phyloP scores from a whole-genome alignment of 495 filamentous ascomycete genomes.

The Penicillium angulare region DNA sequence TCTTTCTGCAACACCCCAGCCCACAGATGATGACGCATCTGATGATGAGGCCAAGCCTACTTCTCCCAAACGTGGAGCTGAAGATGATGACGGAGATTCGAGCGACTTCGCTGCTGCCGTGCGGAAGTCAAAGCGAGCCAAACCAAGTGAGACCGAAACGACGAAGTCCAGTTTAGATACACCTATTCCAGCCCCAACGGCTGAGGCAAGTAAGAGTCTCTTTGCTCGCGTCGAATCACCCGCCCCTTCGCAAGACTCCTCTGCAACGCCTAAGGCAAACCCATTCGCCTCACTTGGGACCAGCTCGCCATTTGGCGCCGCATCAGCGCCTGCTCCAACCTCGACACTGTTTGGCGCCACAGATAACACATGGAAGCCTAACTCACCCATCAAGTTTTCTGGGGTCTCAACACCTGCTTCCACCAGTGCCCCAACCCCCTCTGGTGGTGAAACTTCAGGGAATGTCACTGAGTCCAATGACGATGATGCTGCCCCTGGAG shows the following conservation, averaged over 20 bases:
- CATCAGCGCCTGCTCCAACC: background rate
- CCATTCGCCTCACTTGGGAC: conserved; percentile 16
- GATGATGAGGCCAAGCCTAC: conserved; percentile 23
- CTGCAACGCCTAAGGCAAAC: conserved; percentile 23
- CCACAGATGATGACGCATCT: conserved; percentile 21
- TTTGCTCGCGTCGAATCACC: conserved; percentile 56
- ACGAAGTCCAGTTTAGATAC: conserved; percentile 31
- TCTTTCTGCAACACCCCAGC: conserved; percentile 51
- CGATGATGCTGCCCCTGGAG: conserved; percentile 51
- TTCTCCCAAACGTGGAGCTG: conserved; percentile 19
- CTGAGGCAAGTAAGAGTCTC: conserved; percentile 46
- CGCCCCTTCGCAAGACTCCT: conserved; percentile 12
- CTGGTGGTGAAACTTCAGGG: conserved; percentile 14
- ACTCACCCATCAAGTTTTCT: conserved; percentile 51
- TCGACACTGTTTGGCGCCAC: conserved; percentile 1
- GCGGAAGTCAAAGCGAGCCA: conserved; percentile 19
- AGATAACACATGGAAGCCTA: conserved; percentile 55
- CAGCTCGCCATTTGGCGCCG: background rate
- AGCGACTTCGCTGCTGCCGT: no score
- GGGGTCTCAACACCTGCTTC: conserved; percentile 24
- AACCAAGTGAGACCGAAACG: conserved; percentile 22
- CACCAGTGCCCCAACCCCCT: conserved; percentile 24
- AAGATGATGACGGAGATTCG: no score
- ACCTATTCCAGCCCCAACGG: no score
- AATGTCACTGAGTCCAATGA: conserved; percentile 51